Conservation (phyloP, 768 basidiomycete genomes). For the Tulasnella sp. region DNA sequence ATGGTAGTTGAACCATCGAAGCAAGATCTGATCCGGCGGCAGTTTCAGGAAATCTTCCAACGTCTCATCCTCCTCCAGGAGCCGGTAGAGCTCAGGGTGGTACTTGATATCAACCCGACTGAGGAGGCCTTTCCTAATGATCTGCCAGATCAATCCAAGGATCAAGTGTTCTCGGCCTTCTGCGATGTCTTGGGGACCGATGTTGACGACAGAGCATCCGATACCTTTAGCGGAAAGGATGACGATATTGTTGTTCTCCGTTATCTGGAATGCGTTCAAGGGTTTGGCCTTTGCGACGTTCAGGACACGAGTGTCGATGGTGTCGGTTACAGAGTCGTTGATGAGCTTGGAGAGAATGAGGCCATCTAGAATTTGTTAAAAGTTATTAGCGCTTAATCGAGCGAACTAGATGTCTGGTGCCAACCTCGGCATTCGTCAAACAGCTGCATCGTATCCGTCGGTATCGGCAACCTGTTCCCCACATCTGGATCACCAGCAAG, state of each 20-base stretch:
- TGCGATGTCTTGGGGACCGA: constrained; percentile 84
- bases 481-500: constrained; percentile 86
- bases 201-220: constrained; percentile 97
- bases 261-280: constrained; percentile 97
- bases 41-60: constrained; percentile 88
- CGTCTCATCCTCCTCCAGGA: constrained; percentile 95
- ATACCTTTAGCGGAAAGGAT: constrained; percentile 97
- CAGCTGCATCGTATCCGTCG: constrained; percentile 94
- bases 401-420: constrained; percentile 2
- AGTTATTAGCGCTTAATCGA: background rate
- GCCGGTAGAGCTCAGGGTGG: constrained; percentile 90
- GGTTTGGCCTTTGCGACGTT: constrained; percentile 80
- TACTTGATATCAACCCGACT: constrained; percentile 96
- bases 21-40: constrained; percentile 91
- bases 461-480: constrained; percentile 74
- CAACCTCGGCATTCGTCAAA: constrained; percentile 82
- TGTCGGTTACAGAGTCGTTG: constrained; percentile 98
- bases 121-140: constrained; percentile 88
- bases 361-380: constrained; percentile 46
- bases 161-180: constrained; percentile 95
- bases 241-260: constrained; percentile 99
- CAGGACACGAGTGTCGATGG: constrained; percentile 95
- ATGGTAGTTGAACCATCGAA: constrained; percentile 99
- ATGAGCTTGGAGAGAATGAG: constrained; percentile 96
- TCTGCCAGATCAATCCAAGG: constrained; percentile 96